Conservation (phyloP, 129 eudicot species). For the Lonicera japonica region DNA sequence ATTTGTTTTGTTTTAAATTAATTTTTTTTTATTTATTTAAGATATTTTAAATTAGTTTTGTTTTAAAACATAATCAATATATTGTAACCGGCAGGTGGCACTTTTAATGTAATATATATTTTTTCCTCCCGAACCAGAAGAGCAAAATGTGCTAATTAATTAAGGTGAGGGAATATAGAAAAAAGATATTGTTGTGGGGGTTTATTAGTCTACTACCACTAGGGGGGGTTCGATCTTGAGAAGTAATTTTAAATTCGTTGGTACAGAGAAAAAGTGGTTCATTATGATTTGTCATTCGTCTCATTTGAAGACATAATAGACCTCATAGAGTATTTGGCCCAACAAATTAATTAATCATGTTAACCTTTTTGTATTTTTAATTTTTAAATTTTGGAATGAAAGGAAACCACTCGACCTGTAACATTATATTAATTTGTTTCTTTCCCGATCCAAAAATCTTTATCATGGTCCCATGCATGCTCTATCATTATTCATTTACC, state of each 20-base stretch:
- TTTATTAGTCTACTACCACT: no score
- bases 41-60: no score
- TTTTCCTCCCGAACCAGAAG: no score
- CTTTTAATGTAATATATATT: no score
- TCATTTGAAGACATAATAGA: conserved; percentile 23
- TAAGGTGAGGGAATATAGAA: no score
- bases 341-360: neutral
- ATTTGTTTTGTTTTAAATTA: no score
- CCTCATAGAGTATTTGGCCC: conserved; percentile 4
- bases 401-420: conserved; percentile 18
- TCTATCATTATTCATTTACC: neutral
- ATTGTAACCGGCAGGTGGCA: no score
- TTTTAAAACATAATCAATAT: no score
- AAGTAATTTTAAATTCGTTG: neutral
- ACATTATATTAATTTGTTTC: conserved; percentile 1
- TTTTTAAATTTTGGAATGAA: conserved; percentile 10
- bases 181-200: no score
- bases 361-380: neutral
- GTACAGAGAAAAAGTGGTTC: conserved; percentile 4
- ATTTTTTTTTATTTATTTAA: no score
- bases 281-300: conserved; percentile 29
- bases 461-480: neutral
- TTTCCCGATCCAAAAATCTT: conserved; percentile 11
- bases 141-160: no score
- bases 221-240: no score